phyloP scores from a whole-genome alignment of 192 early-diverging fungal genomes.

The Linnemannia schmuckeri region DNA sequence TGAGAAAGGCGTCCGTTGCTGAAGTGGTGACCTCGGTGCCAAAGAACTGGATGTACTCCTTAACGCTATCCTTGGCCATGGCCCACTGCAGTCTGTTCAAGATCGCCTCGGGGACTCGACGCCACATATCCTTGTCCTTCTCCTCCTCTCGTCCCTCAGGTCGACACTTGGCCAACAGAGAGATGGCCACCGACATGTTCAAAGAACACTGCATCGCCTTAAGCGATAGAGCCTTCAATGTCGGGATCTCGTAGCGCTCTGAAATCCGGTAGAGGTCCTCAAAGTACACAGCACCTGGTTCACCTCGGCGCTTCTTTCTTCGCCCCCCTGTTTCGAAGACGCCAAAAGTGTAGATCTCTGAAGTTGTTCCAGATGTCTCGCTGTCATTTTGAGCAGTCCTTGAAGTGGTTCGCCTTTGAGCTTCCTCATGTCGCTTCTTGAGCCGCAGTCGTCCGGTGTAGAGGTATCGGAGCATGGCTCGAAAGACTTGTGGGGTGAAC shows the following conservation, averaged over 20 bases:
- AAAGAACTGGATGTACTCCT: slow-evolving; percentile 45
- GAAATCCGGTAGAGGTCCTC: slow-evolving; percentile 34
- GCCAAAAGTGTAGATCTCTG: background rate
- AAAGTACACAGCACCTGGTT: slow-evolving; percentile 14
- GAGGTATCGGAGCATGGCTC: slow-evolving; percentile 34
- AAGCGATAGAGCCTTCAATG: slow-evolving; percentile 13
- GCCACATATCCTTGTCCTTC: background rate
- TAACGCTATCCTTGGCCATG: slow-evolving; percentile 20
- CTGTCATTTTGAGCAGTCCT: background rate
- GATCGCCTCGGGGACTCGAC: background rate
- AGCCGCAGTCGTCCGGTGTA: slow-evolving; percentile 23
- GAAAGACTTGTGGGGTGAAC: slow-evolving; percentile 36
- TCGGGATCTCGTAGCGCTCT: slow-evolving; percentile 30
- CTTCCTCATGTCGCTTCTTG: background rate
- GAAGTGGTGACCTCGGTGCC: background rate
- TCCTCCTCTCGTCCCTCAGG: background rate
- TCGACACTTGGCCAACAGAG: slow-evolving; percentile 21
- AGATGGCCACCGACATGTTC: slow-evolving; percentile 46
- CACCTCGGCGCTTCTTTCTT: background rate
- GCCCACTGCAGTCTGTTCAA: slow-evolving; percentile 4
- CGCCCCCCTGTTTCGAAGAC: background rate
- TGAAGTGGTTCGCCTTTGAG: background rate
- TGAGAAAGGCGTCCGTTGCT: background rate
- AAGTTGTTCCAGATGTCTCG: too few species aligned
- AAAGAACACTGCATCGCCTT: slow-evolving; percentile 31